These are phyloP conservation scores for Pythium sukuiense DNA, from an alignment of 352 stramenopile genomes.

Conservation along the genomic window DNA sequence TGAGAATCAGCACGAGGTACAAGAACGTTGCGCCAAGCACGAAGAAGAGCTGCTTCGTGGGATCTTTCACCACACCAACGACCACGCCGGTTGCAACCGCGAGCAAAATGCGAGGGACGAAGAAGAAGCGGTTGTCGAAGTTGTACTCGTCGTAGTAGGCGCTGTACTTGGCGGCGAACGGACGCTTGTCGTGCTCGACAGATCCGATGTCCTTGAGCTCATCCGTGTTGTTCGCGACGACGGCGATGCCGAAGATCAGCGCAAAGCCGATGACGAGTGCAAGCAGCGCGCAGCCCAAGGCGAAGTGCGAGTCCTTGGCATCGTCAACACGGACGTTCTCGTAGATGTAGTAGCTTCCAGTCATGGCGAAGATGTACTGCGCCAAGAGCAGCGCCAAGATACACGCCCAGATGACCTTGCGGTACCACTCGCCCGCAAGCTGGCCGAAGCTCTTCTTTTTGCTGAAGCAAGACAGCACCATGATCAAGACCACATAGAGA, in stretches of 20 bases:
- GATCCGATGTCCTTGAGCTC: conserved; percentile 79
- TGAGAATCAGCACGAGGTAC: conserved; percentile 70
- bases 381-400: conserved; percentile 73
- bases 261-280: conserved; percentile 49
- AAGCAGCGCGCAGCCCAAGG: conserved; percentile 47
- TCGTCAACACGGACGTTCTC: conserved; percentile 34
- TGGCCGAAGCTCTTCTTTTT: conserved; percentile 68
- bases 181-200: conserved; percentile 70
- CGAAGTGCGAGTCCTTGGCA: conserved; percentile 37
- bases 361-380: conserved; percentile 89
- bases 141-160: conserved; percentile 90
- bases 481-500: conserved; percentile 59
- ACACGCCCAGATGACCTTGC: conserved; percentile 76
- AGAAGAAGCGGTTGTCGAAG: conserved; percentile 89
- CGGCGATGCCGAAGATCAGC: conserved; percentile 64
- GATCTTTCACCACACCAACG: conserved; percentile 66
- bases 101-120: conserved; percentile 74
- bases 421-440: conserved; percentile 66
- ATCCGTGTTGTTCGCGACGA: conserved; percentile 62
- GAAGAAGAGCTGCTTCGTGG: conserved; percentile 71
- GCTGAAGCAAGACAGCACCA: conserved; percentile 43
- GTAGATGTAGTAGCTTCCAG: conserved; percentile 75
- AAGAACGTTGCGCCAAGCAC: conserved; percentile 67
- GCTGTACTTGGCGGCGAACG: conserved; percentile 83
- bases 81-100: conserved; percentile 68